phyloP scores from a whole-genome alignment of 139 green algal species.

The Haematococcus sp. region DNA sequence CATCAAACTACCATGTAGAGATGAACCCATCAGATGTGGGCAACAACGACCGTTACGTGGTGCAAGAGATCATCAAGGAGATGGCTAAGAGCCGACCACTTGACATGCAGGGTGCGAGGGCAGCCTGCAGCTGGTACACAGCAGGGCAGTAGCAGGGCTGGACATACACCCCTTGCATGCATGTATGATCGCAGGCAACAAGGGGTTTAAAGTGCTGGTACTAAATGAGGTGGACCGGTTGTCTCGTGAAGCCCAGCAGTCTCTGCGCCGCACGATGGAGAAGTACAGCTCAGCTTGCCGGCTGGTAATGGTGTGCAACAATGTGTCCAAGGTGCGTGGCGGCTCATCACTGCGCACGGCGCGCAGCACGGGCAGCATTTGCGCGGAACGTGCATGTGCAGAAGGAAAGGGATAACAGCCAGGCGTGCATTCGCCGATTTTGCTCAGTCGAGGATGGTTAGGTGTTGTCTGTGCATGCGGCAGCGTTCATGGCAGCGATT shows the following conservation, averaged over 20 bases:
- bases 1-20: constrained; percentile 89
- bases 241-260: constrained; percentile 87
- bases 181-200: constrained; percentile 36
- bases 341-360: background rate
- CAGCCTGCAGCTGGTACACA: background rate
- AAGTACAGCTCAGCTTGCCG: constrained; percentile 92
- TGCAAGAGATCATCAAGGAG: constrained; percentile 91
- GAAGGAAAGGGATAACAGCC: too few species aligned
- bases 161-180: background rate
- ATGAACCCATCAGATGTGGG: constrained; percentile 92
- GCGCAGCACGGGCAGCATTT: background rate
- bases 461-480: too few species aligned
- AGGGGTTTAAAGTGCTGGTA: constrained; percentile 87
- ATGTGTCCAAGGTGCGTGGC: constrained; percentile 85
- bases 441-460: too few species aligned
- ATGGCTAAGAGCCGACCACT: constrained; percentile 89
- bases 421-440: too few species aligned
- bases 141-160: background rate
- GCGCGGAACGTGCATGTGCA: background rate
- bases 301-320: constrained; percentile 84
- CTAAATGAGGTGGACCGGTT: constrained; percentile 95
- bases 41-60: constrained; percentile 83
- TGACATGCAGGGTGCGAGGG: constrained; percentile 39
- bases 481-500: too few species aligned
- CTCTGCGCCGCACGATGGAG: constrained; percentile 95